Percentiles rank a stretch among this genome's conserved stretches.
Evolutionary conservation across 768 basidiomycete species (phyloP).

Genomic region (Mycena belliarum): DNA sequence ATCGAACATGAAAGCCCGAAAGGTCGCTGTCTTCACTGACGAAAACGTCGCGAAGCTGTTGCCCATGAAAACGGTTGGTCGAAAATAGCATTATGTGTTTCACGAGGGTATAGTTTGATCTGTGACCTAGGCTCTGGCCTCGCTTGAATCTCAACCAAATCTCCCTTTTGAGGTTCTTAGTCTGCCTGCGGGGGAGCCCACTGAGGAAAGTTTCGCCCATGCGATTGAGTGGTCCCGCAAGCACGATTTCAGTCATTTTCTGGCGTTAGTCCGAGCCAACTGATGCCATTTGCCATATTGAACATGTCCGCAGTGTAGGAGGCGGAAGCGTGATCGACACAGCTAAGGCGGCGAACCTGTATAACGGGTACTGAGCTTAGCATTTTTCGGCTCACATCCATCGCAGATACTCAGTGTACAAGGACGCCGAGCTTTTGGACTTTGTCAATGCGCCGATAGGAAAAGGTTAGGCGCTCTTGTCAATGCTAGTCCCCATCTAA

Average conservation of each 20-base stretch:
- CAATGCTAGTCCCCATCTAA: background rate
- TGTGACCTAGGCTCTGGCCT: constrained; percentile 61
- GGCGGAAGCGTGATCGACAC: constrained; percentile 97
- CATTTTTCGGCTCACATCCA: background rate
- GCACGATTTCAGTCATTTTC: constrained; percentile 90
- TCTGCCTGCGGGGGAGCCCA: constrained; percentile 85
- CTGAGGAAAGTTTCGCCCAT: constrained; percentile 83
- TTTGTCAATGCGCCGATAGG: constrained; percentile 97
- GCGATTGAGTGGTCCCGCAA: constrained; percentile 88
- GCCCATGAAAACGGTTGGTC: constrained; percentile 78
- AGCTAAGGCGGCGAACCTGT: constrained; percentile 90
- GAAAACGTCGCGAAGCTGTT: constrained; percentile 76
- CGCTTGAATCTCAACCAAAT: constrained; percentile 75
- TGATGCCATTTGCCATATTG: no score
- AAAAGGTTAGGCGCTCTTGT: constrained; percentile 55
- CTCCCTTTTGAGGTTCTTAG: constrained; percentile 84
- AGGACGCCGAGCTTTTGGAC: constrained; percentile 90
- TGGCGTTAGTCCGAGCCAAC: constrained; percentile 82
- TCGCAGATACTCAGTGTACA: constrained; percentile 74
- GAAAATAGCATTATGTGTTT: background rate
- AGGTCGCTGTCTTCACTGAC: constrained; percentile 95
- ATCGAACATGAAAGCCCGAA: constrained; percentile 89
- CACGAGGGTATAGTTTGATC: background rate
- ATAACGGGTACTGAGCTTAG: background rate
- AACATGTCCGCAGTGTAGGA: constrained; percentile 59